phyloP scores from a whole-genome alignment of 2,329 filamentous ascomycete species.

The Monilinia laxa region DNA sequence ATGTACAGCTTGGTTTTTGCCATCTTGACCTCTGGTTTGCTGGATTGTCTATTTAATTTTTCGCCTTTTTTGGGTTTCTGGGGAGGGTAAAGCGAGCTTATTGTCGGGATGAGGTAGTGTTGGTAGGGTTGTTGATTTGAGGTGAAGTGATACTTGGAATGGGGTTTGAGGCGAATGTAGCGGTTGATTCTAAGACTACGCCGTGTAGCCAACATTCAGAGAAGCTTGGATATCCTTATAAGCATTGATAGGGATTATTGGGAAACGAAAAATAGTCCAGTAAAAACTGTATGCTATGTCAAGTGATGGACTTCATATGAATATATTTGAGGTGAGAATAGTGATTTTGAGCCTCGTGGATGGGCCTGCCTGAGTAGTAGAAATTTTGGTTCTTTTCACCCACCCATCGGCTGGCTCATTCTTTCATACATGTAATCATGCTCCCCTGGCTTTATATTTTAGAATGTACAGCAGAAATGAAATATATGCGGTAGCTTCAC shows the following conservation, averaged over 20 bases:
- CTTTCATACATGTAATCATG: neutral
- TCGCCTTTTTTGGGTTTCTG: too few relatives aligned
- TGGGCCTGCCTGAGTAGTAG: too few relatives aligned
- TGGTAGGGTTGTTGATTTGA: neutral
- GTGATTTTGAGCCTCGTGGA: too few relatives aligned
- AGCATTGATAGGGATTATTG: neutral
- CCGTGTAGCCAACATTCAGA: neutral
- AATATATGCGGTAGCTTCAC: neutral
- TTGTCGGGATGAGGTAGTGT: neutral
- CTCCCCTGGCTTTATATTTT: neutral
- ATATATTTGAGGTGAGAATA: neutral
- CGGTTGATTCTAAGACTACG: neutral
- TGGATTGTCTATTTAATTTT: too few relatives aligned
- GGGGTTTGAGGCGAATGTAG: neutral
- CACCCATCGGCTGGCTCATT: neutral
- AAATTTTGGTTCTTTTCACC: too few relatives aligned
- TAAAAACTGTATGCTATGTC: neutral
- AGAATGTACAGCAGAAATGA: neutral
- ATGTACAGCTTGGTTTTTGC: neutral
- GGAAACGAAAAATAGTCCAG: neutral
- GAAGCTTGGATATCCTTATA: neutral
- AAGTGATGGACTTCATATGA: neutral
- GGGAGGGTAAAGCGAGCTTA: neutral
- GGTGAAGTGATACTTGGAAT: neutral
- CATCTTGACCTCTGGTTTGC: neutral